Base-by-base conservation (phyloP, 2,329 filamentous ascomycete species). In the Fusarium multiceps region DNA sequence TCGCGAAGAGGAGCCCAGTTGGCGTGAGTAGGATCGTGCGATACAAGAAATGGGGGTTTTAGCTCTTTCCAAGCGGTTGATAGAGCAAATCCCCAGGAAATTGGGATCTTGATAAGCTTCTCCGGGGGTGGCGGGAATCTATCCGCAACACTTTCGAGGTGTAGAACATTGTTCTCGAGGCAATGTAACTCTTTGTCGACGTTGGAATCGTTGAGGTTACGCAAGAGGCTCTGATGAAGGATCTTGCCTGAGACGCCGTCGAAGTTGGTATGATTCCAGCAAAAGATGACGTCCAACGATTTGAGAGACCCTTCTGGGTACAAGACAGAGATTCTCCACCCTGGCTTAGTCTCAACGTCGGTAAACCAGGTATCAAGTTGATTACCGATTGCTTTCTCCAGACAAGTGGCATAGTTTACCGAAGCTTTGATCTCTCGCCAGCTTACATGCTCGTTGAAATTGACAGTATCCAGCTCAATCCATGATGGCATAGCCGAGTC, bases 181-280 rank as follows among this genome's bases (percentile, higher is more conserved):
- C 27, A 20, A 46, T 49, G 21, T 18, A 49, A 21, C 28, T 55
- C 32, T 16, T 51, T 20, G 5, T 37, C 34, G 25, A 50, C 27
- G 7, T 41, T 50, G 10, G 42, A 27, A 5, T 56, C 30, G 32
- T 77, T 75, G 45, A 79, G 76, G 32, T 73, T 71, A 9, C 64
- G 60, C 7, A 79, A 48, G 10, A 80, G 50, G 18, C 67, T 73
- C 48, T 72, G 51, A 42, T 80, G 77, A n/a, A 79, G 76, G 6
- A 79, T 69, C 54, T 77, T 79, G 42, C 69, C 75, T 21, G 76
- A 67, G n/a, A 70, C 76, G 2, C 77, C 78, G 41, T 80, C 78
- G 6, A 58, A 63, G 8, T 64, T 66, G 25, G 72, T 55, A 53
- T 80, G 78, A 30, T 74, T 75, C 55, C 68, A 77, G 12, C 63